A percentile compares a stretch with the other conserved stretches of the same genome.
Evolutionary conservation across 495 filamentous ascomycete species (phyloP).

Genomic region (Apiosordaria backusii): DNA sequence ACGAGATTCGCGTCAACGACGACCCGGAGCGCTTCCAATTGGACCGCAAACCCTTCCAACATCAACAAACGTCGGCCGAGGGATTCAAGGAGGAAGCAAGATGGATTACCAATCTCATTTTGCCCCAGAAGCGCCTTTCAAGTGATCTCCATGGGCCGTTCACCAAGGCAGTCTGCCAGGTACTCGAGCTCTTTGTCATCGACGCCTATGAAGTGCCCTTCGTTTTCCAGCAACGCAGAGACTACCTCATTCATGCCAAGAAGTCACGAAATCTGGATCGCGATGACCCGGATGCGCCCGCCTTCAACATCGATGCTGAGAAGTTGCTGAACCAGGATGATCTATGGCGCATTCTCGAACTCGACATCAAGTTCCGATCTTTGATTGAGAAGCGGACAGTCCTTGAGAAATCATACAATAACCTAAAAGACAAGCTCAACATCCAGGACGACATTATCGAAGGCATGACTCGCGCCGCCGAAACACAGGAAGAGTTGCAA

Average conservation of each 20-base stretch:
- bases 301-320: conserved; percentile 74
- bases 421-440: conserved; percentile 54
- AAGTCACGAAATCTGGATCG: conserved; percentile 62
- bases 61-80: conserved; percentile 70
- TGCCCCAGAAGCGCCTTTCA: conserved; percentile 73
- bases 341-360: conserved; percentile 88
- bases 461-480: conserved; percentile 70
- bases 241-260: conserved; percentile 91
- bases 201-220: conserved; percentile 94
- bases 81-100: conserved; percentile 82
- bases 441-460: conserved; percentile 65
- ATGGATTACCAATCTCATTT: conserved; percentile 87
- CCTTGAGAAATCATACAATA: conserved; percentile 72
- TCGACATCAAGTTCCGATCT: conserved; percentile 90
- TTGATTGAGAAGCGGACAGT: conserved; percentile 83
- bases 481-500: conserved; percentile 88
- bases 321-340: conserved; percentile 90
- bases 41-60: conserved; percentile 78
- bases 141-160: conserved; percentile 73
- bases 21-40: conserved; percentile 94
- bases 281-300: conserved; percentile 57
- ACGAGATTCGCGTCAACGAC: conserved; percentile 78
- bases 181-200: conserved; percentile 90
- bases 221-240: conserved; percentile 95
- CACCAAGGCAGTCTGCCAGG: conserved; percentile 79